Base-by-base conservation (phyloP, 2,329 filamentous ascomycete species). In the Fusarium staphyleae region DNA sequence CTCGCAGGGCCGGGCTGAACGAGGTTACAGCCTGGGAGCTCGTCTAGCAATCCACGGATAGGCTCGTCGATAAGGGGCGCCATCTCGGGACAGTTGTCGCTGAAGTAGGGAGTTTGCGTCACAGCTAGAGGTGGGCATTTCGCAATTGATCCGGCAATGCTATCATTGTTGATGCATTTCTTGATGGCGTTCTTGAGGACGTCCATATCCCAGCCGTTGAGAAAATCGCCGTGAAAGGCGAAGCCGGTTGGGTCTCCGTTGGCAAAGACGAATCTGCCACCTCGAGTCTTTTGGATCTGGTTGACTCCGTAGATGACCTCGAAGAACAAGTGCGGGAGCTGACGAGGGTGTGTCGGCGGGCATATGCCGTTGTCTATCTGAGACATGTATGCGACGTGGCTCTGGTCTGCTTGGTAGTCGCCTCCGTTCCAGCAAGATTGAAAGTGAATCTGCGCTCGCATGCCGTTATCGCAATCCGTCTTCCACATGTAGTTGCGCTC, bases 391-490 rank as follows among this genome's bases (percentile, higher is more conserved):
- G 62, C 54, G 9, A 65, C 44, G 47, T 65, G 63, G 13, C 62
- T 65, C 32, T 66, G 63, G 13, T 65, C 54, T 0, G 37, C n/a
- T 5, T 62, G 42, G n/a, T 65, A 66, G 30, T 57, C 60, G 5
- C 52, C 49, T 11, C 63, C 63, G 16, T 65, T 64, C 63, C 63
- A 65, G 5, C 63, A 65, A 6, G 63, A 55, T 16, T 63, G 63
- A n/a, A 65, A 65, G 15, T 65, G 63, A 15, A 65, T 33, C 8
- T 65, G 63, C 2, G 62, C 63, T 51, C 63, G 53, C 63, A 65
- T 65, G 2, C 63, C 63, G 22, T 65, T 65, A 13, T 60, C 39
- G 3, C 63, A 65, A 11, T 62, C 50, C 1, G 63, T 65, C 16
- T 36, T 50, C 45, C 48, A 62, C 62, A 65, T 65, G n/a, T 66